Evolutionary conservation across 495 filamentous ascomycete genomes (phyloP), one percentile per base, ranked within the genome.

Genomic region (Letharia lupina): DNA sequence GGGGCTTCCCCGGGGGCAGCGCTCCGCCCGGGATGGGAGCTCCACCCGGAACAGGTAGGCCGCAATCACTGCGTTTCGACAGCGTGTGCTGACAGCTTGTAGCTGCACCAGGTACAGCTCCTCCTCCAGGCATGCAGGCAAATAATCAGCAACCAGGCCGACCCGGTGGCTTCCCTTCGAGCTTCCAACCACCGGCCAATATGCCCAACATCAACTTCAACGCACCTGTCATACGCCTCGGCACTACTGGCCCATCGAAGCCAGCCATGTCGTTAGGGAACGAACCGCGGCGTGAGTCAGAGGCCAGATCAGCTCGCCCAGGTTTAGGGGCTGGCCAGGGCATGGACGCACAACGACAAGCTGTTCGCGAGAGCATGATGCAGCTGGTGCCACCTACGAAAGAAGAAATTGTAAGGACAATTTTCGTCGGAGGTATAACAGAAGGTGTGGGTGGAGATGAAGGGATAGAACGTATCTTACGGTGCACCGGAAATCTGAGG

Each of bases 171-270:
- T 87, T 95, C 69, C 89, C 90, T 64, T 79, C 88, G 41, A 89
- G 87, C 74, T 97, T 97, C 75, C 91, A 96, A 80, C 85, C 91
- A 33, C 93, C 93, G 33, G 79, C 91, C 54, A 96, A 94, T 73
- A 88, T 97, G 81, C 92, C 94, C 12, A 94, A 96, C 75, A 96
- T 98, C 79, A 97, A 99, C 78, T 96, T 97, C 77, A 94, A 89
- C 74, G 95, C 94, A 28, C 92, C 95, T 60, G 93, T 98, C 45
- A 98, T 99, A 75, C 90, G 94, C 35, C 82, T 99, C 45, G 93
- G 93, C 13, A 85, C 83, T 4, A 83, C 85, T 12, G 84, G 84
- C 5, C 87, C 88, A 8, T 74, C 83, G 35, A 91, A 91, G 72
- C 80, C 88, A 47, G 76, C 84, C 47, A 81, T 81, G n/a, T 77